Base-by-base conservation (phyloP, 139 green algal species). In the Klebsormidium nitens region DNA sequence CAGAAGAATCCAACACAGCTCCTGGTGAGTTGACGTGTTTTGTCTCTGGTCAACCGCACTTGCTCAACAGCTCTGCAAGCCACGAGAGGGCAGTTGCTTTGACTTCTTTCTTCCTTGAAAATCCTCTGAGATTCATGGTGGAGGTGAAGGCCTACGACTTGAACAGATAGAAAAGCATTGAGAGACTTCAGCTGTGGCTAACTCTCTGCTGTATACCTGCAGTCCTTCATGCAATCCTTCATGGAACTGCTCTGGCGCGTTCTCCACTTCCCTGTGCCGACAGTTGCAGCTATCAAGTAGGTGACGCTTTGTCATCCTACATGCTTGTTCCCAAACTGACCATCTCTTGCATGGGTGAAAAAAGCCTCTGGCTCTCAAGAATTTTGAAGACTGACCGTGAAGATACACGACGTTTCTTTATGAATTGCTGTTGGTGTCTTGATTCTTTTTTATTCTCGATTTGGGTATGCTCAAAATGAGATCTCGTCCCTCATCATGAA, bases 221-320 rank as follows among this genome's bases (percentile, higher is more conserved):
- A 59, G 59, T 5, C 14, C 5, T 70, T 70, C 44, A 40, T 70
- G 14, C 62, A 40, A n/a, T 17, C 14, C 8, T 70, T 70, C 62
- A 14, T 39, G 23, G 11, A n/a, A 8, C 40, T 70, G 26, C 62
- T 70, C 14, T 37, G 38, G 40, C 62, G 62, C 36, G 11, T 70
- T 5, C 37, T 70, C 26, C 5, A 5, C 29, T 63, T 70, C 46
- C 38, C 38, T 28, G 5, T 62, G 38, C 62, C 46, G 14, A 64
- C 62, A 5, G 62, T 70, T 5, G 62, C 62, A 14, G 62, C 39
- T 17, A 38, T 70, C 44, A 58, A 59, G 26, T 61, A 19, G 6
- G 52, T 19, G 19, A 17, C 17, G 17, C 17, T 52, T 52, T 52
- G 44, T 52, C 19, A 19, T 28, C 44, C 19, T 19, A 52, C 44